phyloP scores from a whole-genome alignment of 441 rosid species.

The Sinapis alba region DNA sequence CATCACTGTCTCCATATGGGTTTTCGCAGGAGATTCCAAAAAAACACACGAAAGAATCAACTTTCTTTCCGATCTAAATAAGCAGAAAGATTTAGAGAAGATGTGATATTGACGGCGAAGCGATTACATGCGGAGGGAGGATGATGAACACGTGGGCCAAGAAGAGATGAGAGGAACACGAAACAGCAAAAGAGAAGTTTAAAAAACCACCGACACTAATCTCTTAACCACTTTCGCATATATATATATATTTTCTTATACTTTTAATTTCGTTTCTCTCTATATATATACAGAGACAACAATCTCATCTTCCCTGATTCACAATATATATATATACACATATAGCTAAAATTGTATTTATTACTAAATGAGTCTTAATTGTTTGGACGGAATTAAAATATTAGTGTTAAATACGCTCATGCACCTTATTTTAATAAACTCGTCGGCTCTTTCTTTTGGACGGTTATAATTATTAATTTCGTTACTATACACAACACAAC shows the following conservation, averaged over 20 bases:
- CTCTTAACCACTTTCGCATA: conserved; percentile 24
- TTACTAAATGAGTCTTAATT: conserved; percentile 26
- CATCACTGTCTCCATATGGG: conserved; percentile 7
- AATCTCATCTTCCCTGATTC: conserved; percentile 42
- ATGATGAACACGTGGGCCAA: conserved; percentile 44
- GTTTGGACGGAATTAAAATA: conserved; percentile 38
- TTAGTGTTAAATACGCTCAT: conserved; percentile 30
- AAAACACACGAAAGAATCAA: background rate
- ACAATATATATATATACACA: conserved; percentile 26
- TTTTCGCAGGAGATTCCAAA: background rate
- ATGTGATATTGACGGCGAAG: conserved; percentile 40
- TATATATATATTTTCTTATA: background rate
- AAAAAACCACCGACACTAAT: conserved; percentile 42
- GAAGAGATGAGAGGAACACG: conserved; percentile 41
- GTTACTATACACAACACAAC: too few species aligned
- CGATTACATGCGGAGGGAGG: conserved; percentile 37
- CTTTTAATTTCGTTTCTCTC: background rate
- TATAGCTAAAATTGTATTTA: conserved; percentile 13
- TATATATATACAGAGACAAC: conserved; percentile 40
- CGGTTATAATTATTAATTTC: background rate
- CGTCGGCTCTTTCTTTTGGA: conserved; percentile 30
- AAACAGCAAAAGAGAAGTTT: conserved; percentile 37
- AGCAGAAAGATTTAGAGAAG: background rate
- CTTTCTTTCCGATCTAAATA: background rate
- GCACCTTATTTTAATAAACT: conserved; percentile 29